Percentiles rank a stretch among this genome's conserved stretches.
These are phyloP conservation scores for Ceratobasidium sp. DNA, from an alignment of 1,284 basidiomycete genomes.

Conservation along the genomic window DNA sequence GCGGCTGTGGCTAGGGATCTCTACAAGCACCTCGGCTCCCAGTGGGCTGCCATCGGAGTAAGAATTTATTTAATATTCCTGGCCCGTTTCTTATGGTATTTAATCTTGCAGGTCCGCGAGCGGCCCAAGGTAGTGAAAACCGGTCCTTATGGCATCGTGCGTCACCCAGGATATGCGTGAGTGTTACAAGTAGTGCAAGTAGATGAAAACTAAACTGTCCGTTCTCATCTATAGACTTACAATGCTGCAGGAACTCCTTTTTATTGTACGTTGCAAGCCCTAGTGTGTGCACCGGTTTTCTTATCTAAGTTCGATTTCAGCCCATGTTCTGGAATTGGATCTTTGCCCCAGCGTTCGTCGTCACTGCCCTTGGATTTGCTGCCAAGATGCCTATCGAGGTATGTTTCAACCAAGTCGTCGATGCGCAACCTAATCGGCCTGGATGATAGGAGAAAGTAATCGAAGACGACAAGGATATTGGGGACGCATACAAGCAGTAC, in stretches of 20 bases:
- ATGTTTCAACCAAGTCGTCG: background rate
- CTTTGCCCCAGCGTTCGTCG: constrained; percentile 17
- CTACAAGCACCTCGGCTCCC: constrained; percentile 30
- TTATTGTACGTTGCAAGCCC: background rate
- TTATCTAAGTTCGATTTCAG: background rate
- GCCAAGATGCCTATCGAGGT: constrained; percentile 42
- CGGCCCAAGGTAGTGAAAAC: constrained; percentile 40
- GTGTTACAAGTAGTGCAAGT: background rate
- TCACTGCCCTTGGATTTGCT: constrained; percentile 15
- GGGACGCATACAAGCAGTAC: constrained; percentile 28
- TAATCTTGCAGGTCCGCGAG: constrained; percentile 29
- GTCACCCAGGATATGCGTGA: constrained; percentile 31
- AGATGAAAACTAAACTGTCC: background rate
- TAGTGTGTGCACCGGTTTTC: background rate
- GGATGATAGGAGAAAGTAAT: constrained; percentile 26
- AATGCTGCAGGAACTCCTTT: background rate
- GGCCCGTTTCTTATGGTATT: background rate
- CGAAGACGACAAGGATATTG: constrained; percentile 31
- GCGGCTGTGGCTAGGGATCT: background rate
- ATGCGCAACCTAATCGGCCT: background rate
- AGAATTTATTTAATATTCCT: background rate
- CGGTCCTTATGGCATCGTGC: constrained; percentile 27
- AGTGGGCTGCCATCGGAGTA: constrained; percentile 39
- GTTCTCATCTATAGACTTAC: constrained; percentile 1
- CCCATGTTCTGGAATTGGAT: constrained; percentile 39